Evolutionary conservation across 2,329 filamentous ascomycete species (phyloP), one percentile per base, ranked within the genome.

Genomic region (Akanthomyces lecanii): DNA sequence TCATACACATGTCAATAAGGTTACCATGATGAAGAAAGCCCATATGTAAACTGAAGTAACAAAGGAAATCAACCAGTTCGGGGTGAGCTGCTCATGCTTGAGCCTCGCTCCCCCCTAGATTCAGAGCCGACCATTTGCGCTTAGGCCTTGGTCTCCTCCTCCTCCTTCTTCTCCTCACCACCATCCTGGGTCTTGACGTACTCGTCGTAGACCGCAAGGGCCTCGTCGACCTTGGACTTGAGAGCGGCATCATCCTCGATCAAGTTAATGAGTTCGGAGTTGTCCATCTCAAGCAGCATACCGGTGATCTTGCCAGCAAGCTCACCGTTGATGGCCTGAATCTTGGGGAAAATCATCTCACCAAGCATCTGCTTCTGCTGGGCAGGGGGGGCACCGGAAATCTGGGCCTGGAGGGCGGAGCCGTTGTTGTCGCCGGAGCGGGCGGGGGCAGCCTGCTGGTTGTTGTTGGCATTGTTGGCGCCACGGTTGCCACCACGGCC

Each of bases 221-320:
- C 95, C 82, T 99, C 95, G 65, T 97, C 92, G 65, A 99, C 95
- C 89, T 99, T 99, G 77, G 89, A 86, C 76, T 92, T 91, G 65
- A 99, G 89, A 75, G 93, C 91, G 70, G 82, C 80, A 54, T 97
- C 92, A 73, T 98, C 92, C 75, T 94, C 91, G 69, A 96, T 92
- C 67, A 93, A 97, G 80, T 91, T 91, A 74, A 99, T 85, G 71
- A 99, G 83, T 82, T 99, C 95, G 63, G 84, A 77, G 80, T 98
- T 98, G 73, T 98, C 95, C 95, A 99, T 99, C 86, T 99, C 95
- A 72, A 99, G 81, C 72, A 99, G 89, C 95, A 99, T 99, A 80
- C 95, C 95, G 66, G 95, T 99, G 78, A 99, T 98, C 89, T 99
- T 99, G 75, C 95, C 95, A 66, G 95, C 95, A 73, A 99, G 85